These are phyloP conservation scores for Panaeolus papilionaceus DNA, from an alignment of 768 basidiomycete genomes.

Conservation along the genomic window DNA sequence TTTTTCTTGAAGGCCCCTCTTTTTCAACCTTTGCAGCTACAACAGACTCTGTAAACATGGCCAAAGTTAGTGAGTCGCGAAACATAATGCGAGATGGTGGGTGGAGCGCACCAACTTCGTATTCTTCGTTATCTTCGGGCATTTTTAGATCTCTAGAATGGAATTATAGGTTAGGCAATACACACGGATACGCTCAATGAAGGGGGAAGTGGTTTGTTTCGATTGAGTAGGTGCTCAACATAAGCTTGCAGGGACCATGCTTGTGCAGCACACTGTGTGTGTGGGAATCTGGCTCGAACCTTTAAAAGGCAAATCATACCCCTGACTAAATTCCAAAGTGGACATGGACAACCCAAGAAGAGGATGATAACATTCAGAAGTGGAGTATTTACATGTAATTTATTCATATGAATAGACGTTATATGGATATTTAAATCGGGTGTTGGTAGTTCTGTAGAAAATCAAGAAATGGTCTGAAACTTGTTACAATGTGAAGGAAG, in stretches of 20 bases:
- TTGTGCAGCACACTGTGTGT: not conserved
- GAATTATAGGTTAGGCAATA: not conserved
- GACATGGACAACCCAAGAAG: not conserved
- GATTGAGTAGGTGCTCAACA: not conserved
- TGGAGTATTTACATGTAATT: not conserved
- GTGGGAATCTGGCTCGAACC: not conserved
- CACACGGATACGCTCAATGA: not conserved
- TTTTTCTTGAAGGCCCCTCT: conserved; percentile 29
- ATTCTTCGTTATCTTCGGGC: conserved; percentile 54
- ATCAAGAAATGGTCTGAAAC: not conserved
- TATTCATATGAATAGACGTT: not conserved
- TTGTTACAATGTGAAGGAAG: not conserved
- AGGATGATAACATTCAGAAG: not conserved
- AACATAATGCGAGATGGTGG: not conserved
- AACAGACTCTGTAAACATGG: conserved; percentile 51
- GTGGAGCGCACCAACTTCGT: conserved; percentile 66
- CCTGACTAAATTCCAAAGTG: not conserved
- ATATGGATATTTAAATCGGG: not conserved
- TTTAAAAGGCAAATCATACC: not conserved
- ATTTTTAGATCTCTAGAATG: conserved; percentile 19
- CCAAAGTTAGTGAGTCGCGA: conserved; percentile 9
- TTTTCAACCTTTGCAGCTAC: conserved; percentile 56
- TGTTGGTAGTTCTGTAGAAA: not conserved
- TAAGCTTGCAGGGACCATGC: conserved; percentile 5
- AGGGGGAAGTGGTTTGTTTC: not conserved